Conservation (phyloP, 1,139 yeast genomes). For the Maudiozyma humilis region DNA sequence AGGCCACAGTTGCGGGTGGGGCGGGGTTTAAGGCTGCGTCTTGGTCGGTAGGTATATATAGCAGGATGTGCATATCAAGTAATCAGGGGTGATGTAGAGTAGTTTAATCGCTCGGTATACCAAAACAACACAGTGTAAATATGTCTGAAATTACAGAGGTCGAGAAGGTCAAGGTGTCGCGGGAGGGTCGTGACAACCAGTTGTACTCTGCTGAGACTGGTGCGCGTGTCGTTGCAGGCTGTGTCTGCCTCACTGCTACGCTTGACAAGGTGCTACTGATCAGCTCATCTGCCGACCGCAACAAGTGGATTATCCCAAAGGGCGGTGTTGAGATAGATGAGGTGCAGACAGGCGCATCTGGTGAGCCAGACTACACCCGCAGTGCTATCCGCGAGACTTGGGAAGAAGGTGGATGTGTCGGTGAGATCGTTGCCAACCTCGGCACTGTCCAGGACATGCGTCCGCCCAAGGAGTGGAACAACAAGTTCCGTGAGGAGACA, state of each 20-base stretch:
- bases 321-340: constrained; percentile 85
- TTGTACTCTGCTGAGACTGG: constrained; percentile 50
- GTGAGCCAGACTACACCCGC: constrained; percentile 44
- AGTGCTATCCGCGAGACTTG: constrained; percentile 86
- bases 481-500: constrained; percentile 20
- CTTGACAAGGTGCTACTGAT: constrained; percentile 65
- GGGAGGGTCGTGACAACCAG: constrained; percentile 34
- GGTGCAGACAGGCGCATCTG: not conserved
- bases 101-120: not conserved
- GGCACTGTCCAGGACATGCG: constrained; percentile 65
- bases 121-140: not conserved
- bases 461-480: constrained; percentile 52
- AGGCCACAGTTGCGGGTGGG: not conserved
- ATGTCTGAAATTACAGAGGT: not conserved
- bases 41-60: too few species aligned
- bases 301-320: constrained; percentile 83
- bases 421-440: constrained; percentile 45
- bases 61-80: too few species aligned
- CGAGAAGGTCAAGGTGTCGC: constrained; percentile 11
- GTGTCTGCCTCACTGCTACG: constrained; percentile 57
- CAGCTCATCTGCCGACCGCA: constrained; percentile 57
- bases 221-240: constrained; percentile 83
- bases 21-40: too few species aligned
- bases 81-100: too few species aligned
- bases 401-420: constrained; percentile 94